These are phyloP conservation scores for Fusarium sp. DNA, from an alignment of 2,329 filamentous ascomycete species.

Conservation along the genomic window DNA sequence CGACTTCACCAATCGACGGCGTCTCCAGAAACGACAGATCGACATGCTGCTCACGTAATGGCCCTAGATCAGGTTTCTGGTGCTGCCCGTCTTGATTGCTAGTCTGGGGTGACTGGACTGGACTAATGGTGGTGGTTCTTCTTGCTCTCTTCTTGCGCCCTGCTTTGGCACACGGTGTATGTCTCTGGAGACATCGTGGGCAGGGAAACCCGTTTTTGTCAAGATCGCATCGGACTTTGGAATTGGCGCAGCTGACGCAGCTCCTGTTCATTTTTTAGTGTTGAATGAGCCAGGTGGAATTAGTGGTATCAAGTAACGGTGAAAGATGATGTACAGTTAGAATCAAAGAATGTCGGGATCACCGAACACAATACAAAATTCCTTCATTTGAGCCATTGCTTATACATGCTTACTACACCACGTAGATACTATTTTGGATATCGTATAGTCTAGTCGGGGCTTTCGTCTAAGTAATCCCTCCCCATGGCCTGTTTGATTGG, in stretches of 20 bases:
- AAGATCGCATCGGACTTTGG: slow-evolving; percentile 6
- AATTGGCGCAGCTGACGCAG: slow-evolving; percentile 1
- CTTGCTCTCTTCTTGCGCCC: not conserved
- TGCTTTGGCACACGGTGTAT: not conserved
- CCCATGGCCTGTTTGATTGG: too few relatives aligned
- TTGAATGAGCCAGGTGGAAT: too few relatives aligned
- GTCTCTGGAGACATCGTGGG: not conserved
- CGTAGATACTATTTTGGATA: too few relatives aligned
- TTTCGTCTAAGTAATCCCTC: too few relatives aligned
- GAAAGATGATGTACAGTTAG: too few relatives aligned
- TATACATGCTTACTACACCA: too few relatives aligned
- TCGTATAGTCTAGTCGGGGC: too few relatives aligned
- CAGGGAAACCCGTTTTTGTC: not conserved
- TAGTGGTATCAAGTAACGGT: too few relatives aligned
- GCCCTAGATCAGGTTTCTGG: not conserved
- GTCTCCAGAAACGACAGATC: not conserved
- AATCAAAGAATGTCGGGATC: too few relatives aligned
- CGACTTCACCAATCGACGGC: not conserved
- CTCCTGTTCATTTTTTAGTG: not conserved
- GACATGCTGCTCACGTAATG: not conserved
- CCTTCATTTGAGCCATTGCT: too few relatives aligned
- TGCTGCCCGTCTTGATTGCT: fast-evolving
- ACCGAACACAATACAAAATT: too few relatives aligned
- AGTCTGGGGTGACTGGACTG: not conserved
- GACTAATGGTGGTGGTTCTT: not conserved